phyloP scores from a whole-genome alignment of 495 filamentous ascomycete species.

The Penicillium bialowiezense region DNA sequence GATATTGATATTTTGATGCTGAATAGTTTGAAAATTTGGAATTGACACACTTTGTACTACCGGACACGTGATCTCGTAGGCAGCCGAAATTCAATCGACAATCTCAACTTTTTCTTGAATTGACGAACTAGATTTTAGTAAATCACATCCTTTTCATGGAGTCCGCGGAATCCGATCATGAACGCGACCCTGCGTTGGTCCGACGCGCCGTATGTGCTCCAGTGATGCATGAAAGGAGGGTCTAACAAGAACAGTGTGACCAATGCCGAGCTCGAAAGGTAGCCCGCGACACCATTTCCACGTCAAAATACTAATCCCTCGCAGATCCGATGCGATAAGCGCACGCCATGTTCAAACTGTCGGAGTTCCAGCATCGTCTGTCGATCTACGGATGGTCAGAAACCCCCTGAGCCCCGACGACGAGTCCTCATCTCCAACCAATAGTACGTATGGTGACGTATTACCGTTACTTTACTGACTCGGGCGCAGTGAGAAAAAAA shows the following conservation, averaged over 20 bases:
- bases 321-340: conserved; percentile 46
- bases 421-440: conserved; percentile 66
- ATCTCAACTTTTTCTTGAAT: no score
- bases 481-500: conserved; percentile 59
- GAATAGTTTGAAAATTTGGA: no score
- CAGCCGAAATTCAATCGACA: neutral
- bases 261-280: conserved; percentile 54
- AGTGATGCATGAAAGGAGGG: conserved; percentile 2
- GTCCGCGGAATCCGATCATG: conserved; percentile 34
- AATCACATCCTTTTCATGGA: conserved; percentile 23
- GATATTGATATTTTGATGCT: conserved; percentile 2
- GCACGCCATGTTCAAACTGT: conserved; percentile 47
- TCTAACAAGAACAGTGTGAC: conserved; percentile 37
- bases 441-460: conserved; percentile 48
- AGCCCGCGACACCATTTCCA: neutral
- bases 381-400: conserved; percentile 59
- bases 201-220: conserved; percentile 34
- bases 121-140: no score
- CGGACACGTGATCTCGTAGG: no score
- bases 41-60: neutral
- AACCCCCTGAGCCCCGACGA: conserved; percentile 55
- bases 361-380: conserved; percentile 41
- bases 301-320: neutral
- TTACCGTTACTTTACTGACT: neutral
- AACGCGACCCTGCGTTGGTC: conserved; percentile 19